phyloP scores from a whole-genome alignment of 495 filamentous ascomycete genomes.

The Tuber calosporum region DNA sequence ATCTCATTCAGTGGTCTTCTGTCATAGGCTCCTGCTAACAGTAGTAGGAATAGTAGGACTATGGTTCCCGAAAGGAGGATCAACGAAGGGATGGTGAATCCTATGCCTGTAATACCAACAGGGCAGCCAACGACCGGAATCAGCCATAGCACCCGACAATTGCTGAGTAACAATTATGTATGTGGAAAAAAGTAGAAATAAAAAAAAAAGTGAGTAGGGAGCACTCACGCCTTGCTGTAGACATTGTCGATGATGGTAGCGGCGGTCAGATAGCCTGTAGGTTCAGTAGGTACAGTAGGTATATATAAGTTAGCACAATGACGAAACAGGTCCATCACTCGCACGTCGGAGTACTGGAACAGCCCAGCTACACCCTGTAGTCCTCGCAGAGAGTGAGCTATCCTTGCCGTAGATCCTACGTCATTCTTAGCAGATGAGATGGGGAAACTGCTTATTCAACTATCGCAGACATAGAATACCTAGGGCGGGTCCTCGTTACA shows the following conservation, averaged over 20 bases:
- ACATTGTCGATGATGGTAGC: background rate
- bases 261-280: background rate
- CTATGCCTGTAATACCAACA: conserved; percentile 21
- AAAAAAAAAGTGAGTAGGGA: background rate
- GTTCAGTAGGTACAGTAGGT: background rate
- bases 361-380: background rate
- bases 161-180: conserved; percentile 1
- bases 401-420: conserved; percentile 36
- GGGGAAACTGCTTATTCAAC: background rate
- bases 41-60: conserved; percentile 58
- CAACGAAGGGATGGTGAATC: conserved; percentile 53
- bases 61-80: conserved; percentile 58
- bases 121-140: background rate
- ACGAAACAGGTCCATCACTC: background rate
- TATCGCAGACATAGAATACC: background rate
- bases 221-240: conserved; percentile 2
- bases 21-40: conserved; percentile 56
- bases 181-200: background rate
- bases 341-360: background rate
- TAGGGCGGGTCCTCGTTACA: background rate
- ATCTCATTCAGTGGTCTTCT: conserved; percentile 55
- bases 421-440: conserved; percentile 31
- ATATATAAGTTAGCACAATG: conserved; percentile 4
- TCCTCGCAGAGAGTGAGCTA: conserved; percentile 22
- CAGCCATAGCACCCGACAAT: background rate